phyloP scores from a whole-genome alignment of 2,329 filamentous ascomycete genomes.

The Calonectria naviculata region DNA sequence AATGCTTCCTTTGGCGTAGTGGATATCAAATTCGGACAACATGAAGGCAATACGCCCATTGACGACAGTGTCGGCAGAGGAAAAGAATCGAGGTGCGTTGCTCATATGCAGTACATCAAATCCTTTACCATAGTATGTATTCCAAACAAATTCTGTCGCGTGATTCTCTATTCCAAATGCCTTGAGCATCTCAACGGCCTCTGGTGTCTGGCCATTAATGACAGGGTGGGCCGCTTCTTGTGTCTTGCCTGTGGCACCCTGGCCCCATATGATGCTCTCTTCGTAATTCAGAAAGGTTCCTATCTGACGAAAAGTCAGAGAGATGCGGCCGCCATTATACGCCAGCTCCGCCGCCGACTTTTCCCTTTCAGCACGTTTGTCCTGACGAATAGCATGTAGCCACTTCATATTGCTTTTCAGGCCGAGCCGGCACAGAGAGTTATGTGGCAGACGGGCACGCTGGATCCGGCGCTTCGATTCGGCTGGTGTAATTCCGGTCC shows the following conservation, averaged over 20 bases:
- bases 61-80: constrained; percentile 57
- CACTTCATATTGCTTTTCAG: constrained; percentile 84
- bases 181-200: constrained; percentile 76
- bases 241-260: constrained; percentile 81
- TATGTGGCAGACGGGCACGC: constrained; percentile 83
- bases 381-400: constrained; percentile 91
- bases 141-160: constrained; percentile 78
- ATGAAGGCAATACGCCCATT: constrained; percentile 64
- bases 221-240: constrained; percentile 69
- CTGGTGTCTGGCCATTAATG: constrained; percentile 74
- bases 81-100: constrained; percentile 61
- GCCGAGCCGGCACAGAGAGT: constrained; percentile 88
- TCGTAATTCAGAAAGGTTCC: constrained; percentile 81
- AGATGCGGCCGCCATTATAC: constrained; percentile 83
- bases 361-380: constrained; percentile 78
- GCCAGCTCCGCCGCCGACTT: constrained; percentile 78
- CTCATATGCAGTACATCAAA: constrained; percentile 85
- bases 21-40: constrained; percentile 59
- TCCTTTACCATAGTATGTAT: constrained; percentile 78
- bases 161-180: constrained; percentile 92
- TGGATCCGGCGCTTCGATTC: constrained; percentile 63
- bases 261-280: constrained; percentile 85
- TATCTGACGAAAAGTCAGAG: constrained; percentile 90
- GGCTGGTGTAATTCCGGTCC: constrained; percentile 19
- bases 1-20: constrained; percentile 58